These are phyloP conservation scores for Fusarium tjaetaba DNA, from an alignment of 2,329 filamentous ascomycete genomes.

Conservation along the genomic window DNA sequence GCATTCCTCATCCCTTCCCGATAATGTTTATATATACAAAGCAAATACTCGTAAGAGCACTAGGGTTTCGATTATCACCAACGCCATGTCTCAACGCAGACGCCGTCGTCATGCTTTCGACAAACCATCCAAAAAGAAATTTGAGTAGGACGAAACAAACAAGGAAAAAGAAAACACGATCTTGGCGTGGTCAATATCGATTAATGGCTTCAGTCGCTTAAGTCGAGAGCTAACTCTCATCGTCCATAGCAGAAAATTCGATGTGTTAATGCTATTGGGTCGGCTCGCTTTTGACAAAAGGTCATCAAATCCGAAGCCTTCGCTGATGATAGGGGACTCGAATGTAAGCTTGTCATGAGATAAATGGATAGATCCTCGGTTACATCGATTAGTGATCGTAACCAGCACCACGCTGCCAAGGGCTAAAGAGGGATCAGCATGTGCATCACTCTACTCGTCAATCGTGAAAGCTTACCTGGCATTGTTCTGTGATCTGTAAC, in stretches of 20 bases:
- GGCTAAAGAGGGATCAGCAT: slow-evolving; percentile 46
- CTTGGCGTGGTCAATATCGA: slow-evolving; percentile 19
- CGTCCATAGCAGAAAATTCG: slow-evolving; percentile 7
- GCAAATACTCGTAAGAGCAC: slow-evolving; percentile 43
- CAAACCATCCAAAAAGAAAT: slow-evolving; percentile 30
- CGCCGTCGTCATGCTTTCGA: slow-evolving; percentile 45
- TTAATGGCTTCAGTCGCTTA: slow-evolving; percentile 1
- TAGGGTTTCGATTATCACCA: slow-evolving; percentile 42
- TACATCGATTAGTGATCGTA: slow-evolving; percentile 51
- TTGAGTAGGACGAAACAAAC: neutral
- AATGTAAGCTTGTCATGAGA: slow-evolving; percentile 33
- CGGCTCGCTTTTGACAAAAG: slow-evolving; percentile 15
- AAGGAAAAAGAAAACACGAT: slow-evolving; percentile 27
- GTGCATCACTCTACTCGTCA: neutral
- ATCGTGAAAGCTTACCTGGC: slow-evolving; percentile 47
- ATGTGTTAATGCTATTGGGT: slow-evolving; percentile 1
- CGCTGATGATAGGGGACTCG: slow-evolving; percentile 13
- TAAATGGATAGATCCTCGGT: slow-evolving; percentile 20
- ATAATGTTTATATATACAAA: slow-evolving; percentile 46
- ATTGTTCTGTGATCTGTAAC: slow-evolving; percentile 51
- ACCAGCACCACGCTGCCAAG: slow-evolving; percentile 58
- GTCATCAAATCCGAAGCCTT: slow-evolving; percentile 24
- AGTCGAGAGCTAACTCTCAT: slow-evolving; percentile 7
- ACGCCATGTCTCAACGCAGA: slow-evolving; percentile 45
- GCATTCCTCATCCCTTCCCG: slow-evolving; percentile 35